A percentile compares a stretch with the other conserved stretches of the same genome.
phyloP scores from a whole-genome alignment of 495 filamentous ascomycete genomes.

The Podospora australis region DNA sequence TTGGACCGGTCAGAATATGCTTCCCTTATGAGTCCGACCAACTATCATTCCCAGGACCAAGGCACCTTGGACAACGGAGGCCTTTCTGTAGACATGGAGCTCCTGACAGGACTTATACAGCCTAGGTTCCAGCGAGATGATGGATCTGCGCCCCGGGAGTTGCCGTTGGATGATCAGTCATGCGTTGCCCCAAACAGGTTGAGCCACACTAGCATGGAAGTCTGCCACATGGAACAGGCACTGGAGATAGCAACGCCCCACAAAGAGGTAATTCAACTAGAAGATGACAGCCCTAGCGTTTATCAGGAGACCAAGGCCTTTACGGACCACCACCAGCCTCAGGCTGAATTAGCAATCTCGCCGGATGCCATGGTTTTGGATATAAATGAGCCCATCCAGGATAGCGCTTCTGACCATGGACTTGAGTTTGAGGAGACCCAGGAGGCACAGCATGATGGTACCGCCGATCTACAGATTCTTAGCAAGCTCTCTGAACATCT shows the following conservation, averaged over 20 bases:
- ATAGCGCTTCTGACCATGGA: neutral
- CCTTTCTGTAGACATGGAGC: conserved; percentile 6
- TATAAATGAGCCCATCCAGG: neutral
- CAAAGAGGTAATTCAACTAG: conserved; percentile 1
- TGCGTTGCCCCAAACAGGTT: conserved; percentile 9
- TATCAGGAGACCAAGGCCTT: neutral
- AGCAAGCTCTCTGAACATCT: neutral
- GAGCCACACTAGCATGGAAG: neutral
- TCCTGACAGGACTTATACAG: neutral
- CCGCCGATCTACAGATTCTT: neutral
- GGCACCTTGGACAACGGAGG: neutral
- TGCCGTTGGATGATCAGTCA: neutral
- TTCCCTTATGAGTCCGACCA: neutral
- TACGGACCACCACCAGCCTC: neutral
- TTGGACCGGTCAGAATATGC: conserved; percentile 7
- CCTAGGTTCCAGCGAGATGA: neutral
- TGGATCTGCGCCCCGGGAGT: neutral
- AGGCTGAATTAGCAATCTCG: neutral
- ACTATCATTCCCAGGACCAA: neutral
- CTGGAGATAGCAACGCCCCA: neutral
- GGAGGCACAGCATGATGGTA: neutral
- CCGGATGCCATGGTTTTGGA: conserved; percentile 2
- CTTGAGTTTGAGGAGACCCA: conserved; percentile 6
- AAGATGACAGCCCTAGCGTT: neutral
- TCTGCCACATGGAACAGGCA: neutral